phyloP scores from a whole-genome alignment of 2,329 filamentous ascomycete genomes.

The Colletotrichum somersetense region DNA sequence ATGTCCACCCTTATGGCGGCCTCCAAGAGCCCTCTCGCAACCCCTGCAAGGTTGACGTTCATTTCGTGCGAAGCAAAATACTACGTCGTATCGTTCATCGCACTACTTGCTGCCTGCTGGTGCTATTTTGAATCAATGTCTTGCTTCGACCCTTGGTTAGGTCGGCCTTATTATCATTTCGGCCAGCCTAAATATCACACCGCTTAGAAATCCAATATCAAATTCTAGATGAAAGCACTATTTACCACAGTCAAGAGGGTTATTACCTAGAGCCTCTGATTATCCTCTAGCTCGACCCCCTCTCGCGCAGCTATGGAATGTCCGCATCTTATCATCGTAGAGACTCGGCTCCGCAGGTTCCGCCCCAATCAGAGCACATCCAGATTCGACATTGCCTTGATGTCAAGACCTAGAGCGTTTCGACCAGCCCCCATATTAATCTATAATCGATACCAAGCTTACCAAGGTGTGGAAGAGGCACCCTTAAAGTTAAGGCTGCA shows the following conservation, averaged over 20 bases:
- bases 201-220: neutral
- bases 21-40: neutral
- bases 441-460: constrained; percentile 31
- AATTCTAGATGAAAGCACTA: neutral
- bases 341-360: neutral
- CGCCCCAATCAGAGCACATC: neutral
- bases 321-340: neutral
- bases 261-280: neutral
- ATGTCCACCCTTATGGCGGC: neutral
- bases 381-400: neutral
- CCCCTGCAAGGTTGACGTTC: neutral
- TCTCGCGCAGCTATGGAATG: neutral
- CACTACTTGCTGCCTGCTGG: neutral
- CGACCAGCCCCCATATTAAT: neutral
- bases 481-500: constrained; percentile 32
- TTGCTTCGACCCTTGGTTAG: neutral
- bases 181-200: constrained; percentile 6
- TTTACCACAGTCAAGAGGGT: neutral
- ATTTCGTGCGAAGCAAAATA: neutral
- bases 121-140: neutral
- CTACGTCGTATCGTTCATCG: neutral
- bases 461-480: constrained; percentile 19
- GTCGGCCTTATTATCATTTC: neutral
- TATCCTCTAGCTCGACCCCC: neutral
- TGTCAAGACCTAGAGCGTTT: neutral